Conservation (phyloP, 306 rosid species). For the Trichosanthes cucumerina region DNA sequence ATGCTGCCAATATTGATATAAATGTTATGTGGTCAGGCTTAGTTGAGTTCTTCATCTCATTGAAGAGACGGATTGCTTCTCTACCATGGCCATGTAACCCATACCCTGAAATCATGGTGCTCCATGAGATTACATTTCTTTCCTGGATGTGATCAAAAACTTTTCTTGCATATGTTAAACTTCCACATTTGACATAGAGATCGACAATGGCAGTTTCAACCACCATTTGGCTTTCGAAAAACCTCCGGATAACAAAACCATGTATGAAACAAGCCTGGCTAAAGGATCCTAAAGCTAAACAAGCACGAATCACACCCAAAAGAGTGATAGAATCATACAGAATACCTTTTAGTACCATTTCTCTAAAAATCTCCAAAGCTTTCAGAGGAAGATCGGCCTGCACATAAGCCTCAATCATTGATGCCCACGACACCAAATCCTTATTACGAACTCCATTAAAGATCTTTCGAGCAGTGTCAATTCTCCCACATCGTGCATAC, state of each 20-base stretch:
- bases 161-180: slow-evolving; percentile 24
- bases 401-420: slow-evolving; percentile 34
- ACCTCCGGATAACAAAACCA: slow-evolving; percentile 16
- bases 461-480: slow-evolving; percentile 20
- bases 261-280: slow-evolving; percentile 28
- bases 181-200: slow-evolving; percentile 37
- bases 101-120: slow-evolving; percentile 35
- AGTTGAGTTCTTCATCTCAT: slow-evolving; percentile 23
- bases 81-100: slow-evolving; percentile 32
- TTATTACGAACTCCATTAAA: slow-evolving; percentile 25
- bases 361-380: slow-evolving; percentile 27
- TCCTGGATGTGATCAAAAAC: slow-evolving; percentile 25
- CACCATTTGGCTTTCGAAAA: slow-evolving; percentile 6
- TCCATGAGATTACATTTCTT: slow-evolving; percentile 33
- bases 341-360: slow-evolving; percentile 14
- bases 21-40: slow-evolving; percentile 28
- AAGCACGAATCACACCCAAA: slow-evolving; percentile 23
- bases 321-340: slow-evolving; percentile 26
- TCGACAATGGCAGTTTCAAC: slow-evolving; percentile 27
- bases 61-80: slow-evolving; percentile 27
- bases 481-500: slow-evolving; percentile 34
- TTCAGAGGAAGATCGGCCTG: slow-evolving; percentile 20
- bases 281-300: slow-evolving; percentile 29
- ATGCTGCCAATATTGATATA: slow-evolving; percentile 30
- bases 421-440: slow-evolving; percentile 39